Evolutionary conservation across 2,329 filamentous ascomycete genomes (phyloP), one percentile per base, ranked within the genome.

Genomic region (Dactylellina parvicollis): DNA sequence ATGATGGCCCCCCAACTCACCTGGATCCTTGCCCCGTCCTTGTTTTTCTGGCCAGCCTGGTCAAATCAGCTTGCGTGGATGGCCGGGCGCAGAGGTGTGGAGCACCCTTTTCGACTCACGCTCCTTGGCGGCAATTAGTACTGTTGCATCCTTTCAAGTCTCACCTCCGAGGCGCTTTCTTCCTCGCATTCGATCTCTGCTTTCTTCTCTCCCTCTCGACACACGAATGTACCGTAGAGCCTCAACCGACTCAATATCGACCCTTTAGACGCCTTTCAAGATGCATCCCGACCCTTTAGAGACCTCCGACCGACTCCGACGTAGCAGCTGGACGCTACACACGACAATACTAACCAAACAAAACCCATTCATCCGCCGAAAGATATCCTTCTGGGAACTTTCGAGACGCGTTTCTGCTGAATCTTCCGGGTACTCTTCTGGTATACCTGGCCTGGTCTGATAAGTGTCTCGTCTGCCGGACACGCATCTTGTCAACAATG

Each of bases 61-160:
- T 66, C 61, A 57, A 57, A 57, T 67, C 62, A 57, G 30, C 40
- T 59, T 59, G 52, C 62, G 52, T 59, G 62, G 47, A 54, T 54
- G 47, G 7, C 46, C 47, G 24, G 44, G 44, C 44, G 44, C 44
- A 49, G 44, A 34, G 26, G 44, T 10, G 20, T 12, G 22, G 10
- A 24, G 18, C 9, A 18, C 4, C 4, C 4, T 8, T 22, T 10
- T 18, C 8, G n/a, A 10, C 38, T 42, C 8, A 16, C 38, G 4
- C 8, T 34, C 24, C 24, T 49, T 49, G 40, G 40, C 44, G 20
- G 4, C 38, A 28, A 42, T 61, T 61, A n/a, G n/a, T 42, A 4
- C 4, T 47, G 22, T 24, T 54, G 46, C 59, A 64, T 64, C 59
- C 59, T 64, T 62, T 24, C 28, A 3, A 67, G 52, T 40, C 61